Percentiles rank a stretch among this genome's conserved stretches.
Conservation (phyloP, 192 early-diverging fungal genomes). For the Fimicolochytrium jonesii region DNA sequence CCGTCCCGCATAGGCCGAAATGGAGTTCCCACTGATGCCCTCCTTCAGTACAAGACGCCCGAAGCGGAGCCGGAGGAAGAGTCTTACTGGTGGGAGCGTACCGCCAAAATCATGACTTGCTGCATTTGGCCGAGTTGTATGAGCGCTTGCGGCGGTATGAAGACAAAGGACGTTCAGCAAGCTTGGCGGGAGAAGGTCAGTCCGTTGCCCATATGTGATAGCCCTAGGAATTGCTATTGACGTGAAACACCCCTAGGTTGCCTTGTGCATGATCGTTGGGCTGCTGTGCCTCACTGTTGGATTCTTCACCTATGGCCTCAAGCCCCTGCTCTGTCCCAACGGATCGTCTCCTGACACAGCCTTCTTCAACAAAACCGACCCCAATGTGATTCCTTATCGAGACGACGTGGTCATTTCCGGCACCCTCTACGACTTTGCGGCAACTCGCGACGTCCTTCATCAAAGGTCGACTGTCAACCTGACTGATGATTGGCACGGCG, state of each 20-base stretch:
- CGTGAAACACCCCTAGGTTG: constrained; percentile 20
- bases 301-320: constrained; percentile 44
- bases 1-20: background rate
- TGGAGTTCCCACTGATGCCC: background rate
- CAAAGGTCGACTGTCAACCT: constrained; percentile 5
- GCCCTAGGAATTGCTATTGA: background rate
- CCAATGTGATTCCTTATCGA: constrained; percentile 24
- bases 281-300: constrained; percentile 28
- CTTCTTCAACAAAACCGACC: constrained; percentile 31
- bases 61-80: background rate
- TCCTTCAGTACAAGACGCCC: background rate
- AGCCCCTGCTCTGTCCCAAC: constrained; percentile 36
- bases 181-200: constrained; percentile 50
- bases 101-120: constrained; percentile 28
- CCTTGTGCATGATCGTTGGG: constrained; percentile 43
- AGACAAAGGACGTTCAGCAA: constrained; percentile 30
- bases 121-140: constrained; percentile 29
- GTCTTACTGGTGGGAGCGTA: constrained; percentile 38
- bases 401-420: constrained; percentile 30
- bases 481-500: constrained; percentile 32
- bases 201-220: background rate
- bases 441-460: constrained; percentile 10
- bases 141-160: constrained; percentile 18
- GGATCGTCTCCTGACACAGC: background rate
- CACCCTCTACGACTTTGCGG: constrained; percentile 31